These are phyloP conservation scores for Kwoniella europaea DNA, from an alignment of 768 basidiomycete genomes.

Conservation along the genomic window DNA sequence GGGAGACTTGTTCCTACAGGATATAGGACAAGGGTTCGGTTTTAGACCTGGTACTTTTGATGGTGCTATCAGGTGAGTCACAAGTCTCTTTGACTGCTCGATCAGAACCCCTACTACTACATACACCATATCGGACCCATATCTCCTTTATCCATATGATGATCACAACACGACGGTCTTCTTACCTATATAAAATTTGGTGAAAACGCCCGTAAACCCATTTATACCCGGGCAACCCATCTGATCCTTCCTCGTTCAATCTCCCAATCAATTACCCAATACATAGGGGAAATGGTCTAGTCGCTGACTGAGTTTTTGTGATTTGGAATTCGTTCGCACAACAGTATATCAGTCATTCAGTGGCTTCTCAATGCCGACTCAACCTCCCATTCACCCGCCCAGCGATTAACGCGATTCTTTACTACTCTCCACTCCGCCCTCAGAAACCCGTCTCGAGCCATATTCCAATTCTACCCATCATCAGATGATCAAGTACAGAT, in stretches of 20 bases:
- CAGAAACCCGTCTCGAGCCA: slow-evolving; percentile 70
- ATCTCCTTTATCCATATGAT: background rate
- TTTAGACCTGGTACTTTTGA: slow-evolving; percentile 97
- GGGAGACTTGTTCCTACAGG: slow-evolving; percentile 93
- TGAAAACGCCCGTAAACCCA: slow-evolving; percentile 20
- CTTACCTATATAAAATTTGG: slow-evolving; percentile 9
- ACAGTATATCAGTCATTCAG: slow-evolving; percentile 95
- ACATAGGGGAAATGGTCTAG: too few relatives aligned
- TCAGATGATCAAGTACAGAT: slow-evolving; percentile 96
- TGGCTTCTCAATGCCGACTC: slow-evolving; percentile 98
- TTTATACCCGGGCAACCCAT: slow-evolving; percentile 2
- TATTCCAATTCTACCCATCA: slow-evolving; percentile 99
- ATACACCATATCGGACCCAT: too few relatives aligned
- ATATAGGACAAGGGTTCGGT: slow-evolving; percentile 97
- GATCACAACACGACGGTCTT: slow-evolving; percentile 19
- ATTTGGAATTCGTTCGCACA: too few relatives aligned
- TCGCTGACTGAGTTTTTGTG: background rate
- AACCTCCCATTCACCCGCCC: slow-evolving; percentile 64
- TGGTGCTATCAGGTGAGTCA: slow-evolving; percentile 84
- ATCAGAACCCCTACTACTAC: too few relatives aligned
- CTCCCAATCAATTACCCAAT: background rate
- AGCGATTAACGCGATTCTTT: slow-evolving; percentile 76
- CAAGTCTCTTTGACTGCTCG: background rate
- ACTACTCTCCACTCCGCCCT: slow-evolving; percentile 65
- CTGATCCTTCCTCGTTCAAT: slow-evolving; percentile 3